Percentiles rank a stretch among this genome's conserved stretches.
These are phyloP conservation scores for Daedalea quercina DNA, from an alignment of 768 basidiomycete genomes.

Conservation along the genomic window DNA sequence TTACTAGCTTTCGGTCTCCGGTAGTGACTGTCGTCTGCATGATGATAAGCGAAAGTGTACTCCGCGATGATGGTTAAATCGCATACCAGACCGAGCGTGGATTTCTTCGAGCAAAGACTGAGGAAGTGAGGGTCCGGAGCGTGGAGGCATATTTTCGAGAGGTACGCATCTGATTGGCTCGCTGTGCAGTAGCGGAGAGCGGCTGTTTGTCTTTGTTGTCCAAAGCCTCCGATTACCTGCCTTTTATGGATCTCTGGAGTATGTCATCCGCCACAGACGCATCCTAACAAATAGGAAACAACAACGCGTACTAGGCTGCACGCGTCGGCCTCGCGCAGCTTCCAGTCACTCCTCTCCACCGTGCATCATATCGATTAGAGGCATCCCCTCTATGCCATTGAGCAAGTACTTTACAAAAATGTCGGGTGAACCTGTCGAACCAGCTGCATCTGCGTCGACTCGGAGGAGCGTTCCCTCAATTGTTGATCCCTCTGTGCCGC, in stretches of 20 bases:
- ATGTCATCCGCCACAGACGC: slow-evolving; percentile 1
- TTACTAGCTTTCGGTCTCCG: slow-evolving; percentile 12
- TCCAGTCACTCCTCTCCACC: too few species aligned
- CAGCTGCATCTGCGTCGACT: not conserved
- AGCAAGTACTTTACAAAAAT: not conserved
- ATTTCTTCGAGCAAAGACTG: slow-evolving; percentile 22
- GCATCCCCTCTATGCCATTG: not conserved
- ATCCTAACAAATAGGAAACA: slow-evolving; percentile 4
- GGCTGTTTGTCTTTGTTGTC: slow-evolving; percentile 2
- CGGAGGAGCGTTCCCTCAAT: slow-evolving; percentile 47
- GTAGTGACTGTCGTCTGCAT: slow-evolving; percentile 7
- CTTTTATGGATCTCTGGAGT: too few species aligned
- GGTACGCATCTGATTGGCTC: not conserved
- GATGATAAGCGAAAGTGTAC: too few species aligned
- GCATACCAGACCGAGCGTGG: slow-evolving; percentile 10
- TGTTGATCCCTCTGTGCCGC: slow-evolving; percentile 47
- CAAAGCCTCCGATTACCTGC: not conserved
- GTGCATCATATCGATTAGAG: too few species aligned
- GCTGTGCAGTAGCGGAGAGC: not conserved
- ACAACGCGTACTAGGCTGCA: not conserved
- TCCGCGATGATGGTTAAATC: not conserved
- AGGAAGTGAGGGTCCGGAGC: slow-evolving; percentile 20
- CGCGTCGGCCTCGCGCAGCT: not conserved
- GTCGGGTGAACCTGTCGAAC: not conserved
- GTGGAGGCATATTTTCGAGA: slow-evolving; percentile 18